Percentiles rank a stretch among this genome's conserved stretches.
These are phyloP conservation scores for Ustanciosporium gigantosporum DNA, from an alignment of 1,284 basidiomycete genomes.

Conservation along the genomic window DNA sequence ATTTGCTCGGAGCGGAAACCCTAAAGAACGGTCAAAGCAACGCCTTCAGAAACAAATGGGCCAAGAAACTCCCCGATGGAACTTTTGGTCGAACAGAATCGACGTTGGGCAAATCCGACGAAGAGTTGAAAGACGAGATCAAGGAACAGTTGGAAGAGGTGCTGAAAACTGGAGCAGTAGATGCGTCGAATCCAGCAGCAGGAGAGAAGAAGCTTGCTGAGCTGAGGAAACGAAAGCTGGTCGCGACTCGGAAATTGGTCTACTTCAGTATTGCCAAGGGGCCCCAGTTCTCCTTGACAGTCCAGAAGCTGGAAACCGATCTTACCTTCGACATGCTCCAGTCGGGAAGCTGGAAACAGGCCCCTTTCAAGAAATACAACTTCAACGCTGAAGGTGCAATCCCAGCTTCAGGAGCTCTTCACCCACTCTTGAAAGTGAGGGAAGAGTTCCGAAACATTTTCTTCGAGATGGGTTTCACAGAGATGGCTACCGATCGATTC, in stretches of 20 bases:
- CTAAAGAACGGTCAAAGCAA: constrained; percentile 75
- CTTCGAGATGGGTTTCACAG: constrained; percentile 99
- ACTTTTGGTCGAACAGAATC: constrained; percentile 74
- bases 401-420: constrained; percentile 85
- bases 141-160: constrained; percentile 77
- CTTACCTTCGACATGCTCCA: constrained; percentile 92
- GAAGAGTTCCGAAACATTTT: constrained; percentile 98
- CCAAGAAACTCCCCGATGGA: constrained; percentile 84
- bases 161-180: constrained; percentile 71
- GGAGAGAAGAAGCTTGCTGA: constrained; percentile 64
- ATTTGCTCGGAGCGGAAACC: constrained; percentile 52
- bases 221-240: constrained; percentile 86
- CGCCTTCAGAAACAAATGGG: constrained; percentile 98
- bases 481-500: constrained; percentile 98
- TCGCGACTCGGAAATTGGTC: constrained; percentile 73
- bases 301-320: constrained; percentile 97
- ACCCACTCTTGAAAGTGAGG: constrained; percentile 94
- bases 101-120: constrained; percentile 28
- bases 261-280: constrained; percentile 92
- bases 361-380: constrained; percentile 93
- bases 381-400: constrained; percentile 93
- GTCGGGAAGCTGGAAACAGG: constrained; percentile 63
- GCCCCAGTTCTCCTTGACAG: constrained; percentile 82
- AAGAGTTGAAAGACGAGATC: constrained; percentile 44
- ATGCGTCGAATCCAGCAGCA: constrained; percentile 69